A percentile compares a stretch with the other conserved stretches of the same genome.
phyloP scores from a whole-genome alignment of 139 green algal genomes.

The Volvox reticuliferus region DNA sequence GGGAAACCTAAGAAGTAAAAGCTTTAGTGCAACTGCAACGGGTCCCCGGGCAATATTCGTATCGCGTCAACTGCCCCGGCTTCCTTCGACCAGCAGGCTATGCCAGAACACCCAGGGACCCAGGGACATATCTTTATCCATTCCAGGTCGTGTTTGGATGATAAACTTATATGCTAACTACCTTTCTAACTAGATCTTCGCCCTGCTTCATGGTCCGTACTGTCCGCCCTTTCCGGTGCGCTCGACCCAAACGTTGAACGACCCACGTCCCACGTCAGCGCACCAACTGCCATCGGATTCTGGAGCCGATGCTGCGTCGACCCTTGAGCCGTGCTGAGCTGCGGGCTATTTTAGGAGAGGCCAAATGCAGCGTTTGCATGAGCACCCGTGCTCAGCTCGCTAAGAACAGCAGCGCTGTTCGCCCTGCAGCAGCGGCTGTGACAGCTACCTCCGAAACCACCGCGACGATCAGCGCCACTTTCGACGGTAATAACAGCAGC shows the following conservation, averaged over 20 bases:
- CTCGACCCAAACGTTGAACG: too few species aligned
- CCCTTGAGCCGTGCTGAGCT: slow-evolving; percentile 25
- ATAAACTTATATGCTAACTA: too few species aligned
- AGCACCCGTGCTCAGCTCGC: slow-evolving; percentile 24
- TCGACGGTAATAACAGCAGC: too few species aligned
- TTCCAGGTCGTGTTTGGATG: too few species aligned
- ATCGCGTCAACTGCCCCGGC: background rate
- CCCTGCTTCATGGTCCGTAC: too few species aligned
- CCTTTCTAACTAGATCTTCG: too few species aligned
- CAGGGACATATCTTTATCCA: too few species aligned
- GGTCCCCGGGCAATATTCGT: too few species aligned
- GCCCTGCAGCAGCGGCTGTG: background rate
- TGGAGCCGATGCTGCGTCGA: slow-evolving; percentile 35
- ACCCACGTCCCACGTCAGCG: background rate
- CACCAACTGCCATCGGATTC: slow-evolving; percentile 20
- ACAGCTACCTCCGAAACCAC: background rate
- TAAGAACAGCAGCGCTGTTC: background rate
- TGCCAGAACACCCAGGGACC: too few species aligned
- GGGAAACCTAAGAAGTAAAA: too few species aligned
- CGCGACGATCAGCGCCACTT: background rate
- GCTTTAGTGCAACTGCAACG: too few species aligned
- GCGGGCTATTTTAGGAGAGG: slow-evolving; percentile 27
- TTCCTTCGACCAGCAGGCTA: background rate
- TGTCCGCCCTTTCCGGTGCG: too few species aligned
- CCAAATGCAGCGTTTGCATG: slow-evolving; percentile 32